Base-by-base conservation (phyloP, 345 rosid species). In the Carallia pectinifolia region DNA sequence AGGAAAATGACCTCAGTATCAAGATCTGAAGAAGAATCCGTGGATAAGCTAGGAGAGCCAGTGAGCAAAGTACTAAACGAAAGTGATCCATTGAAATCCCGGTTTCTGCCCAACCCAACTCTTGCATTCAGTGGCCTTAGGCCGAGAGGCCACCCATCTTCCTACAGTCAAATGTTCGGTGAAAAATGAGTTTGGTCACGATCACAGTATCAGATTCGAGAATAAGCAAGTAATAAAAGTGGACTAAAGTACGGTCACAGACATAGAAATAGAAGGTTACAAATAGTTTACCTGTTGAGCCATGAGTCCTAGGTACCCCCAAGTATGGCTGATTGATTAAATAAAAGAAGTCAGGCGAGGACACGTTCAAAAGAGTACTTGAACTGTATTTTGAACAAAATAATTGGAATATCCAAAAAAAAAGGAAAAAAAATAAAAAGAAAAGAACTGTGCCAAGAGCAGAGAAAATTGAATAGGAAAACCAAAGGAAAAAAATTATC, bases 131-230 rank as follows among this genome's bases (percentile, higher is more conserved):
- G 75, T 54, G 92, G 94, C 53, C 86, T 81, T 38, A 92, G 74
- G 53, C 96, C 94, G 67, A 90, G 85, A 15, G 97, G 97, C 97
- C 97, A 92, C 48, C 96, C 97, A 64, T 85, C 89, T 64, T 87
- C 90, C 89, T 89, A 82, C 74, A 72, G 19, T 54, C 27, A 7
- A 54, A 54, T 2, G 58, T 54, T 54, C 58, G 15, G 27, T 10
- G 27, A 19, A 54, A n/a, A 54, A 54, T 54, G 27, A 2, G 19
- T 27, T 18, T 27, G 19, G 30, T 6, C 30, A 54, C 2, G 19
- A 12, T 6, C 30, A 54, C 2, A n/a, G n/a, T 19, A 18, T n/a
- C 29, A n/a, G 58, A 54, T 54, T 18, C 27, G 58, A 27, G 15
- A 54, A 54, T 19, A 17, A 54, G 58, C 10, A 8, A 54, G 58